phyloP scores from a whole-genome alignment of 2,329 filamentous ascomycete species.

The Pseudocercospora macadamiae region DNA sequence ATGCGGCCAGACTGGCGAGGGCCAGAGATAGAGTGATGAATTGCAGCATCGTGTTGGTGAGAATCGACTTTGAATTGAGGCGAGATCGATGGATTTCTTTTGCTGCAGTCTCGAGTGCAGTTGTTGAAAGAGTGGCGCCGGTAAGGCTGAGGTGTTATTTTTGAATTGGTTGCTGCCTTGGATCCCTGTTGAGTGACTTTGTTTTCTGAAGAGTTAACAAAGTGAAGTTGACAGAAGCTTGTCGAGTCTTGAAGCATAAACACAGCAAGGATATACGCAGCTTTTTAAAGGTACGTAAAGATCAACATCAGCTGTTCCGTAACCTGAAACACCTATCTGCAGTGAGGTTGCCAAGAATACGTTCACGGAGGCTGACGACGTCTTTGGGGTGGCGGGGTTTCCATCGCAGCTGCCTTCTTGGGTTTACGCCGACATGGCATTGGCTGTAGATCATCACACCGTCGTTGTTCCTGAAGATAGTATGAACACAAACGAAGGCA shows the following conservation, averaged over 20 bases:
- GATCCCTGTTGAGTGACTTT: no score
- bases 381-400: neutral
- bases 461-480: neutral
- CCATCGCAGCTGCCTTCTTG: neutral
- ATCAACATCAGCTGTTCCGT: conserved; percentile 3
- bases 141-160: no score
- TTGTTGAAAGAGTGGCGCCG: no score
- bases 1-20: conserved; percentile 8
- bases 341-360: neutral
- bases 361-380: neutral
- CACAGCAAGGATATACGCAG: no score
- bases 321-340: conserved; percentile 10
- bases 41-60: conserved; percentile 14
- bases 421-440: neutral
- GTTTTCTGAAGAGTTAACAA: no score
- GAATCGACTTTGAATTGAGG: neutral
- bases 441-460: conserved; percentile 2
- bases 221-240: no score
- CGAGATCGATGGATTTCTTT: no score
- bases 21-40: conserved; percentile 9
- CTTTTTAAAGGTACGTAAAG: neutral
- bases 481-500: neutral
- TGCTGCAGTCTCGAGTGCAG: no score
- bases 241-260: no score
- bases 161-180: no score